Evolutionary conservation across 192 early-diverging fungal genomes (phyloP), one percentile per base, ranked within the genome.

Genomic region (Podila minutissima): DNA sequence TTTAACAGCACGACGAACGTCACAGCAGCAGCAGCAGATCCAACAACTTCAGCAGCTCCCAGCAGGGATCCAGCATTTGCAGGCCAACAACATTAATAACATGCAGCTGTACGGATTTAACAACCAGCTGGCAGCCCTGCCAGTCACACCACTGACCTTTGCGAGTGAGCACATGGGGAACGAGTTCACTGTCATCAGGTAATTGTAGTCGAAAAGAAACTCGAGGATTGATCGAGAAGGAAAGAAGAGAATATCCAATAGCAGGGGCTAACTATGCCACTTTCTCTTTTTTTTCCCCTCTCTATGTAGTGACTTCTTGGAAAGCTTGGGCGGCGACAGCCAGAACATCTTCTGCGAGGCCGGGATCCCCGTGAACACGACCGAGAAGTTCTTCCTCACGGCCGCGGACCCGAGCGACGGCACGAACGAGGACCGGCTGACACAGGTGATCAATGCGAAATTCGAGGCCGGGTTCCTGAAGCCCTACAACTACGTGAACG

Each of bases 401-500:
- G 96, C 96, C 0, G 97, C 97, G 0, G 95, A 98, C 75, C 97
- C 97, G 0, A 86, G 85, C 53, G 94, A 97, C 75, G 94, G 93
- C n/a, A 89, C 91, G 26, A 88, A 91, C 9, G 94, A 96, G 74
- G 96, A 96, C 71, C 93, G 96, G 68, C 85, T 98, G 67, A 94
- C 89, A 24, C 92, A 95, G 74, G 93, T 98, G 20, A 96, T 98
- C 81, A 93, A 93, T 74, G 97, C 97, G 53, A 98, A 98, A 83
- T 95, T 95, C 66, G 95, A 98, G 70, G 97, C 97, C 0, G 97
- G 97, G 0, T 90, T 97, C 71, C 85, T 98, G 53, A 96, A 95
- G 74, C 97, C 97, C 20, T 97, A 97, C 90, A 97, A 98, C 86
- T 97, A 97, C 83, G 92, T 95, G 72, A 95, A 91, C 82, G 93